Percentiles rank a stretch among this genome's conserved stretches.
Evolutionary conservation across 176 grass and related monocot genomes (phyloP).

Genomic region (Calamus simplicifolius): DNA sequence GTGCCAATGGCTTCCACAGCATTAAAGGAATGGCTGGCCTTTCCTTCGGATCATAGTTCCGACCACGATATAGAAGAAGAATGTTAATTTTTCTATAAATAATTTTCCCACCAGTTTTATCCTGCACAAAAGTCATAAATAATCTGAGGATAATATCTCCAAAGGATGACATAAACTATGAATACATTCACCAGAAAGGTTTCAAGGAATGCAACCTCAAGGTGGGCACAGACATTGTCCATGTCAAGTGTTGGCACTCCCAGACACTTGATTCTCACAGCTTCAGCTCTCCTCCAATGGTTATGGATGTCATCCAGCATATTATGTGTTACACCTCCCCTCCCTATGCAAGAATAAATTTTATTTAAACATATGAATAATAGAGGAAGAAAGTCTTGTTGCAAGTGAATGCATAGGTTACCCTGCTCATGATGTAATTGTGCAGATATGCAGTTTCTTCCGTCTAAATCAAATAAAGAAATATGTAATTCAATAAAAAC

Average conservation of each 20-base stretch:
- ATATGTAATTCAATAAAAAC: too few species aligned
- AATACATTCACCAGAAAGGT: too few species aligned
- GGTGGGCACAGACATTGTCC: slow-evolving; percentile 65
- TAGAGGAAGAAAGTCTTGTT: too few species aligned
- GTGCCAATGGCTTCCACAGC: slow-evolving; percentile 69
- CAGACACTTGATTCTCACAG: slow-evolving; percentile 65
- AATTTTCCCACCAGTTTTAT: slow-evolving; percentile 71
- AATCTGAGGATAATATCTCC: slow-evolving; percentile 9
- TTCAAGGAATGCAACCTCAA: slow-evolving; percentile 31
- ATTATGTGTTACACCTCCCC: slow-evolving; percentile 65
- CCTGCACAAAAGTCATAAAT: slow-evolving; percentile 26
- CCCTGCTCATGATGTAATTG: too few species aligned
- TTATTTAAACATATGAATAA: too few species aligned
- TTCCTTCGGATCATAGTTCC: slow-evolving; percentile 41
- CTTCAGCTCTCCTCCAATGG: slow-evolving; percentile 66
- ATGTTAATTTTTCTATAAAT: slow-evolving; percentile 44
- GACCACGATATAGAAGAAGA: slow-evolving; percentile 51
- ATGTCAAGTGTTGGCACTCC: slow-evolving; percentile 73
- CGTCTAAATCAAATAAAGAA: too few species aligned
- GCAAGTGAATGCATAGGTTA: too few species aligned
- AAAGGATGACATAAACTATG: background rate
- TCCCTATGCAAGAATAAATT: slow-evolving; percentile 27
- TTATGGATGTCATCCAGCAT: slow-evolving; percentile 79
- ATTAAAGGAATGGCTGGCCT: slow-evolving; percentile 48
- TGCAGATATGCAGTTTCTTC: too few species aligned